A percentile compares a stretch with the other conserved stretches of the same genome.
phyloP scores from a whole-genome alignment of 352 stramenopile species.

The Globisporangium mamillatum region DNA sequence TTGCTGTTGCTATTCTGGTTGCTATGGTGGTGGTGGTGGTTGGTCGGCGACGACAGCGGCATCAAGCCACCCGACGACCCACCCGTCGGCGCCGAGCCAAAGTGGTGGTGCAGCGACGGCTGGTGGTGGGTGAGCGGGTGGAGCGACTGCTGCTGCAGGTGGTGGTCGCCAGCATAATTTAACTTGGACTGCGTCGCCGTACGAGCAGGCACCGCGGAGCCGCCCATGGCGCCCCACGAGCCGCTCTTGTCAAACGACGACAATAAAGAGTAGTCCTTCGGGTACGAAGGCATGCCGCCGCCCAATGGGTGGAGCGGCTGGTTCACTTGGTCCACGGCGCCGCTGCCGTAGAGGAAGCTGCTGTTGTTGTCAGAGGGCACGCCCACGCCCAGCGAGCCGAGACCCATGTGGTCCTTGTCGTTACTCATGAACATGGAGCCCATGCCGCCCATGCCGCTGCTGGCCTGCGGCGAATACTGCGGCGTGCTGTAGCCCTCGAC shows the following conservation, averaged over 20 bases:
- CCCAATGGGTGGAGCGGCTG: constrained; percentile 25
- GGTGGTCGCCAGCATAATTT: constrained; percentile 53
- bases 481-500: constrained; percentile 53
- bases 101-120: constrained; percentile 2
- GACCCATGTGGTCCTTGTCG: constrained; percentile 36
- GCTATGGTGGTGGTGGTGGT: constrained; percentile 13
- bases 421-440: constrained; percentile 62
- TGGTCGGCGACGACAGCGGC: constrained; percentile 17
- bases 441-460: constrained; percentile 20
- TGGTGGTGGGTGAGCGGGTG: constrained; percentile 5
- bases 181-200: constrained; percentile 28
- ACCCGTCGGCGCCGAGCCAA: neutral
- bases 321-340: constrained; percentile 24
- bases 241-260: constrained; percentile 59
- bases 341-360: constrained; percentile 29
- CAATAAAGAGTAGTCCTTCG: constrained; percentile 66
- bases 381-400: constrained; percentile 29
- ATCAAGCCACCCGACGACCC: constrained; percentile 22
- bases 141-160: constrained; percentile 10
- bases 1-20: constrained; percentile 11
- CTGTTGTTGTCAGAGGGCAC: constrained; percentile 30
- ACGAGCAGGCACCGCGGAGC: constrained; percentile 11
- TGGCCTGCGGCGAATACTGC: constrained; percentile 47
- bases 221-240: constrained; percentile 36
- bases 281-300: constrained; percentile 37